phyloP scores from a whole-genome alignment of 192 early-diverging fungal species.

The Chytriomyces sp. region DNA sequence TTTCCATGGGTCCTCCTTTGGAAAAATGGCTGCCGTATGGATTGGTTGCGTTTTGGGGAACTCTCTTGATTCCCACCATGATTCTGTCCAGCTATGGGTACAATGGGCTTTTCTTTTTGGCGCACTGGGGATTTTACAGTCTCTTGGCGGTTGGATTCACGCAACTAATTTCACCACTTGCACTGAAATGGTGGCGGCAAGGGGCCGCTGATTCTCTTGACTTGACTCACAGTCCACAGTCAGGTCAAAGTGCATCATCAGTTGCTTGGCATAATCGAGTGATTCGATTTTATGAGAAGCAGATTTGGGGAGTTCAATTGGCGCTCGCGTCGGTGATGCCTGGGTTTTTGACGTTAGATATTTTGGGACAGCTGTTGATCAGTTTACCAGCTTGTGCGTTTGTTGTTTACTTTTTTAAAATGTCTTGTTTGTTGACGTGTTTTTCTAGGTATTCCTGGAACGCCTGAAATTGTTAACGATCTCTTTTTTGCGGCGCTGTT shows the following conservation, averaged over 20 bases:
- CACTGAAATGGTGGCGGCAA: constrained; percentile 29
- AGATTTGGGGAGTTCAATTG: constrained; percentile 37
- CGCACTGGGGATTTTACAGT: constrained; percentile 40
- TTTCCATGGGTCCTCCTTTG: constrained; percentile 10
- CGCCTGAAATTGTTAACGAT: constrained; percentile 37
- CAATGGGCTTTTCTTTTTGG: constrained; percentile 36
- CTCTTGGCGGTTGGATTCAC: constrained; percentile 38
- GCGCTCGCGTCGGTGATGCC: constrained; percentile 14
- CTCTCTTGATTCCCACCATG: constrained; percentile 27
- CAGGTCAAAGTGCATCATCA: not conserved
- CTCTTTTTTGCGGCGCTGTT: constrained; percentile 34
- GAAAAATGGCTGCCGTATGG: constrained; percentile 44
- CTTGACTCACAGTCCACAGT: not conserved
- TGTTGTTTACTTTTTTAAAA: constrained; percentile 29
- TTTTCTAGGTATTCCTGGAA: constrained; percentile 29
- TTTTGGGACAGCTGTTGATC: constrained; percentile 15
- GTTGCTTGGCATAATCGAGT: constrained; percentile 30
- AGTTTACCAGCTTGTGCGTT: constrained; percentile 33
- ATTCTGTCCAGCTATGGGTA: not conserved
- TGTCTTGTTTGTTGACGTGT: constrained; percentile 9
- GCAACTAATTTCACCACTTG: constrained; percentile 21
- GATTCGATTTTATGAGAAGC: constrained; percentile 30
- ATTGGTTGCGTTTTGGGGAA: constrained; percentile 38
- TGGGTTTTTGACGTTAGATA: constrained; percentile 28
- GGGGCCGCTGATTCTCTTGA: not conserved